Conservation (phyloP, 805 yeast genomes). For the Helenozyma baotianmanensis region DNA sequence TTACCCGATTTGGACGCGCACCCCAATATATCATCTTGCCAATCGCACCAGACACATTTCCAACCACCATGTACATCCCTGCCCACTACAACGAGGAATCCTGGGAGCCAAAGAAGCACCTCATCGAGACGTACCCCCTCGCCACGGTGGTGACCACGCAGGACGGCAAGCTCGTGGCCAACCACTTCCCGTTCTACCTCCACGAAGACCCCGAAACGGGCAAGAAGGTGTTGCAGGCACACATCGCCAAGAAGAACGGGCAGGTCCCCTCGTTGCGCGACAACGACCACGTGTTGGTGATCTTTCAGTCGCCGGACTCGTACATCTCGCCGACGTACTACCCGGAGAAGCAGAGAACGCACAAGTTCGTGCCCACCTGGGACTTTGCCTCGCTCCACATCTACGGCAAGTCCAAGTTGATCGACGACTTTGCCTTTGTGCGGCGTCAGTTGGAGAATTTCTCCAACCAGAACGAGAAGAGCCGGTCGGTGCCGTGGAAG, state of each 20-base stretch:
- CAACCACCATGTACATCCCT: slow-evolving; percentile 45
- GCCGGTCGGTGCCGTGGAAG: slow-evolving; percentile 45
- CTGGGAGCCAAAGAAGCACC: slow-evolving; percentile 34
- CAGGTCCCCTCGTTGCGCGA: slow-evolving; percentile 41
- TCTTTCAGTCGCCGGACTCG: slow-evolving; percentile 48
- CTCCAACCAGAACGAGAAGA: slow-evolving; percentile 44
- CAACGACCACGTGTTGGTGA: slow-evolving; percentile 40
- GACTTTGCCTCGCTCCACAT: slow-evolving; percentile 56
- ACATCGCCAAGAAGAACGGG: slow-evolving; percentile 49
- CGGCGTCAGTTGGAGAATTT: slow-evolving; percentile 40
- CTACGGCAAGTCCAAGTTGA: slow-evolving; percentile 45
- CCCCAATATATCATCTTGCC: too few species aligned
- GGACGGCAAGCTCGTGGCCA: slow-evolving; percentile 43
- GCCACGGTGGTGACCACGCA: slow-evolving; percentile 45
- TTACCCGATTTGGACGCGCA: too few species aligned
- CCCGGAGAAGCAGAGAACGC: slow-evolving; percentile 50
- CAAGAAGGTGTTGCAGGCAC: slow-evolving; percentile 45
- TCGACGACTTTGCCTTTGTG: slow-evolving; percentile 44
- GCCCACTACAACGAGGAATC: slow-evolving; percentile 24
- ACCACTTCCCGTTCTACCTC: slow-evolving; percentile 53
- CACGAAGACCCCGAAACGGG: slow-evolving; percentile 32
- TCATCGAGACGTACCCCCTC: slow-evolving; percentile 47
- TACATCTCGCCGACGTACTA: slow-evolving; percentile 61
- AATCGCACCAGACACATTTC: too few species aligned
- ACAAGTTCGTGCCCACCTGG: slow-evolving; percentile 70